Evolutionary conservation across 1,139 yeast species (phyloP).

Genomic region (Sugiyamaella japonica): DNA sequence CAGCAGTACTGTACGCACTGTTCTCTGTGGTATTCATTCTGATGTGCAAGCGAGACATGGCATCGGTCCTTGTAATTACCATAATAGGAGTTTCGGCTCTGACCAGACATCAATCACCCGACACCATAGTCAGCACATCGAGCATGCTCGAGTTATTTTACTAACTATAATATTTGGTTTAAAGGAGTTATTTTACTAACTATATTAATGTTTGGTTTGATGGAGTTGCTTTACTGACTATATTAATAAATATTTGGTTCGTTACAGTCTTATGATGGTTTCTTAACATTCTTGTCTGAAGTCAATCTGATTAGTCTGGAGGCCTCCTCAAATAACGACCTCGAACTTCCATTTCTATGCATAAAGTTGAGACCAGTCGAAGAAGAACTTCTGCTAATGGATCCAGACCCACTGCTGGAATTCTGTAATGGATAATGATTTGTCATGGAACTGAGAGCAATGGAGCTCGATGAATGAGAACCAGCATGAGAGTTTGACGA

Average conservation of each 20-base stretch:
- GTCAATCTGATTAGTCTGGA: conserved; percentile 25
- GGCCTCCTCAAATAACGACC: conserved; percentile 29
- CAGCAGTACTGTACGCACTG: neutral
- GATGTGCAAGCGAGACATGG: neutral
- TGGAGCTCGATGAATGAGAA: conserved; percentile 17
- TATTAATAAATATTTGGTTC: conserved; percentile 9
- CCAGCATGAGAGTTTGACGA: conserved; percentile 6
- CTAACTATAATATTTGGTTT: conserved; percentile 6
- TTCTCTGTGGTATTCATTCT: neutral
- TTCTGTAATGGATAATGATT: conserved; percentile 7
- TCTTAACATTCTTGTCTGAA: conserved; percentile 13
- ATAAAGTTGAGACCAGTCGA: conserved; percentile 25
- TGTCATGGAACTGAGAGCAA: conserved; percentile 3
- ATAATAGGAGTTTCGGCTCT: neutral
- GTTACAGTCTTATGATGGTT: neutral
- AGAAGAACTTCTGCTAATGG: conserved; percentile 17
- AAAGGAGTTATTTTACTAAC: too few species aligned
- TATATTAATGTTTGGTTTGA: conserved; percentile 6
- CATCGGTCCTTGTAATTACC: neutral
- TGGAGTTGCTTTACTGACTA: conserved; percentile 4
- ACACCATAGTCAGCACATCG: neutral
- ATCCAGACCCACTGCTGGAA: conserved; percentile 9
- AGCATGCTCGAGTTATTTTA: conserved; percentile 1
- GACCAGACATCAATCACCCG: neutral
- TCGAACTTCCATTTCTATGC: conserved; percentile 25